Base-by-base conservation (phyloP, 2,329 filamentous ascomycete genomes). In the Ceratocystis alfenasii region DNA sequence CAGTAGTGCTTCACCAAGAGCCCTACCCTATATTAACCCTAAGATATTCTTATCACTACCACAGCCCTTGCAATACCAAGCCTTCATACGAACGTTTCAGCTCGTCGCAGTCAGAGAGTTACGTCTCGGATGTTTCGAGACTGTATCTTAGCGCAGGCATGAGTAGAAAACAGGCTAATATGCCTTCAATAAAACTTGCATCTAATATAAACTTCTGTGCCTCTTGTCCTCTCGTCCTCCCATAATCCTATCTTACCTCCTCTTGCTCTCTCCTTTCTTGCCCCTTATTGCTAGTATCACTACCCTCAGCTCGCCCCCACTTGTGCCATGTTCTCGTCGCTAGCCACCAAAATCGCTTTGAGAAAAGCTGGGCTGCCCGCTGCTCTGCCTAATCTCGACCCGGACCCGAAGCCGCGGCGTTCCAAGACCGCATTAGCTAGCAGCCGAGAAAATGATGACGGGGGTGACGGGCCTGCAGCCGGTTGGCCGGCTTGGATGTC, bases 321-420 rank as follows among this genome's bases (percentile, higher is more conserved):
- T 62, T 7, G 41, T 62, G 8, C 71, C 65, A 85, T 84, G 82
- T 78, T 85, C 71, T 78, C 79, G 70, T 80, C 76, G 69, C 74
- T 85, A 66, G 78, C 79, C 17, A 81, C 82, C 59, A 85, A 85
- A 73, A 74, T 84, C 69, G 83, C 82, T 68, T 76, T 85, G 70
- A 81, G 78, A 69, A 83, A 82, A 71, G 78, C 78, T 63, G 82
- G 83, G 71, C 72, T 85, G 65, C 77, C 80, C 48, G 79, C 76
- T 73, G 75, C 83, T 69, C 73, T 78, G 60, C 74, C 84, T 66
- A 75, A 79, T 72, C 75, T 78, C 68, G 62, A 69, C 65, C 59
- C 62, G 68, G 67, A 73, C 65, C 53, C 68, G 46, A 46, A 61
- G 68, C 67, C 74, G 65, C 65, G 46, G 2, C 48, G 59, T n/a